phyloP scores from a whole-genome alignment of 371 early-diverging fungal species.

The Nosema muscidifuracis region DNA sequence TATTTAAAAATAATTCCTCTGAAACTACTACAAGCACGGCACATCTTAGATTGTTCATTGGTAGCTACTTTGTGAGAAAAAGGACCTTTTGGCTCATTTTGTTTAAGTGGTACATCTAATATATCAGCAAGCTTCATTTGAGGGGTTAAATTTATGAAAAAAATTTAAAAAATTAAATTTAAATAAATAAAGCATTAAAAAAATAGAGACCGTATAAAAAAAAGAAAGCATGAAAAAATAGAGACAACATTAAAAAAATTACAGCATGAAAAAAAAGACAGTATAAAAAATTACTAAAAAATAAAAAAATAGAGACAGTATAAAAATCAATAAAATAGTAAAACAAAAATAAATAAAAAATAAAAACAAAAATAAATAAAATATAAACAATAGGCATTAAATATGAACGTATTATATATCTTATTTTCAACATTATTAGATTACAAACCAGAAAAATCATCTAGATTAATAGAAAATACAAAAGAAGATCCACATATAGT shows the following conservation, averaged over 20 bases:
- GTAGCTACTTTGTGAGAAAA: constrained; percentile 28
- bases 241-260: too few relatives aligned
- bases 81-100: constrained; percentile 17
- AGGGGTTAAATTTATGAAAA: not conserved
- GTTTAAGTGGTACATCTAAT: constrained; percentile 25
- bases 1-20: constrained; percentile 98
- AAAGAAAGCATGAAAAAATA: too few relatives aligned
- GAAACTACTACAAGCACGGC: constrained; percentile 71
- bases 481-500: not conserved
- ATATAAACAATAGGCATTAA: too few relatives aligned
- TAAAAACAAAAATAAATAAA: too few relatives aligned
- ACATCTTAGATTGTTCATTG: constrained; percentile 58
- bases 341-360: too few relatives aligned
- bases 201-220: too few relatives aligned
- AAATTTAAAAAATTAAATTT: too few relatives aligned
- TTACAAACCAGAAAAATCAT: not conserved
- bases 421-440: not conserved
- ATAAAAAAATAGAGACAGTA: too few relatives aligned
- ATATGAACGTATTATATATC: not conserved
- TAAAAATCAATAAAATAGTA: too few relatives aligned
- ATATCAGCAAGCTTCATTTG: constrained; percentile 1
- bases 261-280: too few relatives aligned
- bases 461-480: not conserved
- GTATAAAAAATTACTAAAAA: too few relatives aligned
- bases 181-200: too few relatives aligned